Conservation (phyloP, 176 grass and related monocot genomes). For the Oryza coarctata region DNA sequence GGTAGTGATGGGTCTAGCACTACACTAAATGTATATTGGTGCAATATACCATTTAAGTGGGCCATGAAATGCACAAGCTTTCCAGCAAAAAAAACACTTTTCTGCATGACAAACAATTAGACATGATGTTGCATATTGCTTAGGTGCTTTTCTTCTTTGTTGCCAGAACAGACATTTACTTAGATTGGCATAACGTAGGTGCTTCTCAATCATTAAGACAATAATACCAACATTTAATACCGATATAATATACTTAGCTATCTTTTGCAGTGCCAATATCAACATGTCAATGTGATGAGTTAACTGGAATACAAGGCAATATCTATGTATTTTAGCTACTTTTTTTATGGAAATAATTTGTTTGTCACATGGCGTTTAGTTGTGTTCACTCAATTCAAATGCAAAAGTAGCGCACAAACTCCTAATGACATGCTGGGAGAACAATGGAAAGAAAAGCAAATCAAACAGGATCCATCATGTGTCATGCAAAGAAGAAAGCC, state of each 20-base stretch:
- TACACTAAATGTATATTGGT: background rate
- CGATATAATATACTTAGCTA: background rate
- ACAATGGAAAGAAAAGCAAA: conserved; percentile 19
- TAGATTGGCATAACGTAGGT: background rate
- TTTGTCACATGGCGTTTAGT: too few species aligned
- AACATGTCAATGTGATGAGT: background rate
- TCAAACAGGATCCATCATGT: conserved; percentile 16
- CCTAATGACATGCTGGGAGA: background rate
- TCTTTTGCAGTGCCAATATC: background rate
- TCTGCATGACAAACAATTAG: background rate
- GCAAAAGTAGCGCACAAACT: background rate
- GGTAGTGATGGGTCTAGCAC: background rate
- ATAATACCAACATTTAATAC: background rate
- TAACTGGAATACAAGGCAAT: background rate
- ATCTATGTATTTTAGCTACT: background rate
- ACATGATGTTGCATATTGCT: background rate
- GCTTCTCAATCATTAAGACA: background rate
- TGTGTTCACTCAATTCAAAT: background rate
- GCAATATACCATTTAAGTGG: background rate
- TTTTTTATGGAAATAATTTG: background rate
- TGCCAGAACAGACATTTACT: background rate
- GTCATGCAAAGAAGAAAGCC: conserved; percentile 25
- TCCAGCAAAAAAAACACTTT: background rate
- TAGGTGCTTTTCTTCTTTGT: background rate
- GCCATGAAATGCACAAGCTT: background rate